phyloP scores from a whole-genome alignment of 495 filamentous ascomycete species.

The Daldinia loculata region DNA sequence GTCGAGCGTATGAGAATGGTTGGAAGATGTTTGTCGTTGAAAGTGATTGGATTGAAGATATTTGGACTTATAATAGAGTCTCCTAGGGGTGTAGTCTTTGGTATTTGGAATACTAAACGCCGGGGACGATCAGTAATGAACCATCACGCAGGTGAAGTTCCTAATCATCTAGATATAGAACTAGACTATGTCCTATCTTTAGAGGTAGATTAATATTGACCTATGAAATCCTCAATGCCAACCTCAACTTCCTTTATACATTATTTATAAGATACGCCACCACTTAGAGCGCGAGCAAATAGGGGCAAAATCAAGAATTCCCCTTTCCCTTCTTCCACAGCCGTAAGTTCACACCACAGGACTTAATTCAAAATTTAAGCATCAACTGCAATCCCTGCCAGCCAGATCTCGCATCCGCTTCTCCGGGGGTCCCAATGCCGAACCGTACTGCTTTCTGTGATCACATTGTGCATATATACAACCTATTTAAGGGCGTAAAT shows the following conservation, averaged over 20 bases:
- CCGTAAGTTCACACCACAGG: constrained; percentile 8
- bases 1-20: not conserved
- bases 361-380: constrained; percentile 5
- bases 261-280: not conserved
- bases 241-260: not conserved
- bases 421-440: constrained; percentile 34
- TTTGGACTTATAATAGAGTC: not conserved
- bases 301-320: not conserved
- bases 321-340: not conserved
- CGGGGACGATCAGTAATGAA: not conserved
- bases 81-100: not conserved
- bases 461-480: constrained; percentile 29
- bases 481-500: constrained; percentile 29
- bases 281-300: not conserved
- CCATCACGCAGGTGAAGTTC: not conserved
- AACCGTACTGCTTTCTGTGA: constrained; percentile 17
- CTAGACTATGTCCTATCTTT: not conserved
- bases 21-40: not conserved
- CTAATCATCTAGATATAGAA: not conserved
- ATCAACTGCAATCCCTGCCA: constrained; percentile 11
- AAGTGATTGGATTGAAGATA: not conserved
- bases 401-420: constrained; percentile 36
- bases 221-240: not conserved
- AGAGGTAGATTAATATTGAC: not conserved
- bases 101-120: not conserved